A percentile compares a stretch with the other conserved stretches of the same genome.
phyloP scores from a whole-genome alignment of 108 stramenopile genomes.

The Epipyxis sp. region DNA sequence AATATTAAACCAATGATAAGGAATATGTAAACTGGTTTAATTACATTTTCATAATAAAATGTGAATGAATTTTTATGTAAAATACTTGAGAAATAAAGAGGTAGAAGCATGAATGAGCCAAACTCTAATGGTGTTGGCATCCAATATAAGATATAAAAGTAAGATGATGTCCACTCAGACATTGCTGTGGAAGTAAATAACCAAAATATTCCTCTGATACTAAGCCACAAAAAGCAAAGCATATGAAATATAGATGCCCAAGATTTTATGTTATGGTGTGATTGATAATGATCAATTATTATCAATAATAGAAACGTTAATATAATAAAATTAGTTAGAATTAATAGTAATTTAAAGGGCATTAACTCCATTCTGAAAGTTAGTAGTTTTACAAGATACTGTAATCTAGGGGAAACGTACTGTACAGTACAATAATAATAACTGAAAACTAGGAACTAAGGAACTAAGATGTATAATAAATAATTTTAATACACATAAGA shows the following conservation, averaged over 20 bases:
- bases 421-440: too few species aligned
- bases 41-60: not conserved
- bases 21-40: conserved; percentile 17
- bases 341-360: not conserved
- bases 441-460: too few species aligned
- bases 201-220: conserved; percentile 50
- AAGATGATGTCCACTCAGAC: conserved; percentile 25
- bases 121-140: conserved; percentile 48
- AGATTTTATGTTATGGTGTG: conserved; percentile 33
- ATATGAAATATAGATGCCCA: conserved; percentile 50
- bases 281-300: conserved; percentile 30
- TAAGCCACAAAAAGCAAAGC: conserved; percentile 39
- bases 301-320: conserved; percentile 8
- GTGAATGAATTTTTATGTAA: conserved; percentile 1
- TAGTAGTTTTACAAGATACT: too few species aligned
- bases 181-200: conserved; percentile 23
- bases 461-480: too few species aligned
- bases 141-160: conserved; percentile 50
- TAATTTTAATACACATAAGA: too few species aligned
- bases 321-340: not conserved
- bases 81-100: conserved; percentile 46
- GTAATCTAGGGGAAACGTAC: too few species aligned
- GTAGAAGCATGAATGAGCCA: conserved; percentile 44
- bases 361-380: too few species aligned
- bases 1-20: not conserved